Evolutionary conservation across 768 basidiomycete species (phyloP).

Genomic region (Agaricus sinodeliciosus): DNA sequence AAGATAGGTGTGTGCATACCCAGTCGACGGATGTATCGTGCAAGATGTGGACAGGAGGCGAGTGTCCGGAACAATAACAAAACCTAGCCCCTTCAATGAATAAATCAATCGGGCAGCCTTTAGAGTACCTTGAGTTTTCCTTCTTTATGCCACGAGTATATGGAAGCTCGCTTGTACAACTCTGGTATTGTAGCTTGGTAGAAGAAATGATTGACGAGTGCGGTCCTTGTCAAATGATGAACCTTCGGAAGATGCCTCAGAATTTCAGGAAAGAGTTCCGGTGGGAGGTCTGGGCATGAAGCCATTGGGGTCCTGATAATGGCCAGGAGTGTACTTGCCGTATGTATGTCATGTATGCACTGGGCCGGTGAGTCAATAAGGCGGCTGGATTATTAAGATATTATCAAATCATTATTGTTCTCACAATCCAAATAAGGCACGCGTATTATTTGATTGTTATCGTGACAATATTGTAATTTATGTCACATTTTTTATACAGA

Average conservation of each 20-base stretch:
- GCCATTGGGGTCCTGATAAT: not conserved
- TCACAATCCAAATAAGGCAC: too few relatives aligned
- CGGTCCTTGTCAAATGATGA: slow-evolving; percentile 42
- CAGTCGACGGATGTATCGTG: slow-evolving; percentile 47
- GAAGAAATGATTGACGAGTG: slow-evolving; percentile 56
- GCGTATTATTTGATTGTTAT: too few relatives aligned
- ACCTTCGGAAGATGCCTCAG: slow-evolving; percentile 44
- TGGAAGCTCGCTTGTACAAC: slow-evolving; percentile 53
- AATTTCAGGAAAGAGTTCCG: slow-evolving; percentile 57
- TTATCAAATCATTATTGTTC: too few relatives aligned
- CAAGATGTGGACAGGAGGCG: slow-evolving; percentile 45
- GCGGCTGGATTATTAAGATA: too few relatives aligned
- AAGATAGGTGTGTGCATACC: slow-evolving; percentile 31
- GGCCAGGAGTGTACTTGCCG: too few relatives aligned
- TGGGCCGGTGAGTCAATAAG: too few relatives aligned
- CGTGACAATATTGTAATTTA: too few relatives aligned
- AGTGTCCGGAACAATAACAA: slow-evolving; percentile 57
- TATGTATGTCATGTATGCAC: too few relatives aligned
- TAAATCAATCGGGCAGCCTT: not conserved
- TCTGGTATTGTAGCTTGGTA: slow-evolving; percentile 38
- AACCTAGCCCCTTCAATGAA: slow-evolving; percentile 35
- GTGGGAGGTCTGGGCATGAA: slow-evolving; percentile 42
- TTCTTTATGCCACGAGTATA: slow-evolving; percentile 69
- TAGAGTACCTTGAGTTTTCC: slow-evolving; percentile 49
- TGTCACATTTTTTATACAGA: too few relatives aligned